Percentiles rank a stretch among this genome's conserved stretches.
phyloP scores from a whole-genome alignment of 352 stramenopile genomes.

The Phytopythium chamaehyphon region DNA sequence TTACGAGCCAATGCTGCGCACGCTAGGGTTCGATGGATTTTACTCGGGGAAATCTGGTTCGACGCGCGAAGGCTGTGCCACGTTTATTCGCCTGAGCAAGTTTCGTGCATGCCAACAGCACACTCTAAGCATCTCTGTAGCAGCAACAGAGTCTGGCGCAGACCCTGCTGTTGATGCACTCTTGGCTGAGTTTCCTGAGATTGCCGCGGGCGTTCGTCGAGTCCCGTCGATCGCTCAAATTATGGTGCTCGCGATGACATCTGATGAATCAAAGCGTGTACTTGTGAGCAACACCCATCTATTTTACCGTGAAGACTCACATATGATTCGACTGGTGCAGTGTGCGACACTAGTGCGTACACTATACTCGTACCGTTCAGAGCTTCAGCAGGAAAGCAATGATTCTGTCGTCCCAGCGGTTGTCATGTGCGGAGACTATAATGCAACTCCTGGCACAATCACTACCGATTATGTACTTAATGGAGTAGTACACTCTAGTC shows the following conservation, averaged over 20 bases:
- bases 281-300: constrained; percentile 73
- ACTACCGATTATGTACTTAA: constrained; percentile 48
- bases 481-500: constrained; percentile 33
- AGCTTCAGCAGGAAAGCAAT: constrained; percentile 10
- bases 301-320: constrained; percentile 67
- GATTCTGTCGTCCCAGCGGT: constrained; percentile 20
- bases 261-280: constrained; percentile 16
- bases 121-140: constrained; percentile 32
- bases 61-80: constrained; percentile 65
- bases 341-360: constrained; percentile 34
- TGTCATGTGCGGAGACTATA: constrained; percentile 69
- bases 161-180: constrained; percentile 31
- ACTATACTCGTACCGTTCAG: constrained; percentile 22
- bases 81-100: constrained; percentile 30
- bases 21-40: constrained; percentile 40
- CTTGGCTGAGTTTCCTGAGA: constrained; percentile 51
- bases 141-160: constrained; percentile 22
- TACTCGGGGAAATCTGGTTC: constrained; percentile 69
- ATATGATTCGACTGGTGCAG: constrained; percentile 68
- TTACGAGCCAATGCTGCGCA: constrained; percentile 52
- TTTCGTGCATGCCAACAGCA: constrained; percentile 52
- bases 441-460: constrained; percentile 44
- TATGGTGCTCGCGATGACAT: constrained; percentile 32
- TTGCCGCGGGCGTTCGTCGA: constrained; percentile 37
- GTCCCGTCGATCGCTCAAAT: constrained; percentile 70